Evolutionary conservation across 2,329 filamentous ascomycete species (phyloP).

Genomic region (Lojkania enalia): DNA sequence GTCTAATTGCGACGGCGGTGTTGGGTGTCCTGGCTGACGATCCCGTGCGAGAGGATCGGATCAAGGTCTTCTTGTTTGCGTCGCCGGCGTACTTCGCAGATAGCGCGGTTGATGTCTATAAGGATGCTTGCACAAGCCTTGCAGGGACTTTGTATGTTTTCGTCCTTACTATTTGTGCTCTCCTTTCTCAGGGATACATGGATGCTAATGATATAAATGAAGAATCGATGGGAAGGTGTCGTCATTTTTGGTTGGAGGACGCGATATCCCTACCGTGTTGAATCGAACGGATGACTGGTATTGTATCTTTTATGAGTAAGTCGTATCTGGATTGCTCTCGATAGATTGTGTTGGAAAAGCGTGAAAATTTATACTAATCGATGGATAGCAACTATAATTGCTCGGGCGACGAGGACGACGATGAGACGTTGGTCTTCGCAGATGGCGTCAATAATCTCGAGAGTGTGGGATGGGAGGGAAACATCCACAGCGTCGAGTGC

Average conservation of each 20-base stretch:
- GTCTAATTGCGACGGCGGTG: no score
- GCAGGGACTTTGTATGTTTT: constrained; percentile 38
- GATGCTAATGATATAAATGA: neutral
- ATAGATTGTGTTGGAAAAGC: neutral
- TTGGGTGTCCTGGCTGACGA: no score
- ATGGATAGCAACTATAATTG: constrained; percentile 37
- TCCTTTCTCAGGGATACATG: neutral
- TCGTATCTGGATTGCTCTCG: neutral
- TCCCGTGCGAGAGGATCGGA: constrained; percentile 25
- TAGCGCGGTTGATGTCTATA: constrained; percentile 36
- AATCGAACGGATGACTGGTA: constrained; percentile 35
- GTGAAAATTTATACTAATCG: constrained; percentile 10
- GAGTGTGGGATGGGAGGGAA: constrained; percentile 31
- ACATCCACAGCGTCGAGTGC: constrained; percentile 35
- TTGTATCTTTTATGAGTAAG: constrained; percentile 42
- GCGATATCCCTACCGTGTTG: constrained; percentile 29
- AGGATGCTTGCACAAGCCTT: constrained; percentile 33
- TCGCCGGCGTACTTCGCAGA: constrained; percentile 36
- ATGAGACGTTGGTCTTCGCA: constrained; percentile 26
- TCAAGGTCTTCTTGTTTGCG: constrained; percentile 42
- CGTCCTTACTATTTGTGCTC: neutral
- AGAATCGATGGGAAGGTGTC: constrained; percentile 41
- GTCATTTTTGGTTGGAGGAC: constrained; percentile 36
- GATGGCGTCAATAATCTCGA: constrained; percentile 39
- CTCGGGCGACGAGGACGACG: constrained; percentile 18